Conservation (phyloP, 2,329 filamentous ascomycete species). For the Phoma sp. region DNA sequence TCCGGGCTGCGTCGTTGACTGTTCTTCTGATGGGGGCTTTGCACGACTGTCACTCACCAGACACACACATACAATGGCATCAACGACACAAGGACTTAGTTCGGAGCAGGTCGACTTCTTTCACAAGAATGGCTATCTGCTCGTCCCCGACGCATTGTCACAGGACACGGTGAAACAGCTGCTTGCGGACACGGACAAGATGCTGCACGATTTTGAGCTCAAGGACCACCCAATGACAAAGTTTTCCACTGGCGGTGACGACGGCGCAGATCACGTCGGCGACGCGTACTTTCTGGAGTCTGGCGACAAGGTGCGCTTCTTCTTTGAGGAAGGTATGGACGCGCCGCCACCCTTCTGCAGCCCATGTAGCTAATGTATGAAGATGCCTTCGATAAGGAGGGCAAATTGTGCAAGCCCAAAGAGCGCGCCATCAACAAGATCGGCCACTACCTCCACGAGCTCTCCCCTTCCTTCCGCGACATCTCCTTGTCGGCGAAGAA, state of each 20-base stretch:
- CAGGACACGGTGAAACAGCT: constrained; percentile 69
- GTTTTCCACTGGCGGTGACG: constrained; percentile 83
- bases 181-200: constrained; percentile 73
- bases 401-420: constrained; percentile 77
- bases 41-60: neutral
- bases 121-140: constrained; percentile 83
- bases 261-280: constrained; percentile 76
- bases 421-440: constrained; percentile 79
- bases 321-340: constrained; percentile 78
- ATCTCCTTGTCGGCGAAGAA: constrained; percentile 62
- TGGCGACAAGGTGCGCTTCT: constrained; percentile 92
- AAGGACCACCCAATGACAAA: constrained; percentile 87
- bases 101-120: constrained; percentile 74
- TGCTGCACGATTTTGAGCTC: constrained; percentile 80
- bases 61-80: constrained; percentile 23
- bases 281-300: constrained; percentile 93
- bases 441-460: constrained; percentile 57
- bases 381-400: constrained; percentile 76
- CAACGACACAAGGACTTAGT: constrained; percentile 63
- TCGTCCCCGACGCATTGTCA: constrained; percentile 78
- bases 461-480: constrained; percentile 55
- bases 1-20: constrained; percentile 21
- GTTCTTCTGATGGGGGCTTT: neutral
- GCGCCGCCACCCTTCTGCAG: neutral
- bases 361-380: neutral